These are phyloP conservation scores for Garcia nutans DNA, from an alignment of 345 rosid species.

Conservation along the genomic window DNA sequence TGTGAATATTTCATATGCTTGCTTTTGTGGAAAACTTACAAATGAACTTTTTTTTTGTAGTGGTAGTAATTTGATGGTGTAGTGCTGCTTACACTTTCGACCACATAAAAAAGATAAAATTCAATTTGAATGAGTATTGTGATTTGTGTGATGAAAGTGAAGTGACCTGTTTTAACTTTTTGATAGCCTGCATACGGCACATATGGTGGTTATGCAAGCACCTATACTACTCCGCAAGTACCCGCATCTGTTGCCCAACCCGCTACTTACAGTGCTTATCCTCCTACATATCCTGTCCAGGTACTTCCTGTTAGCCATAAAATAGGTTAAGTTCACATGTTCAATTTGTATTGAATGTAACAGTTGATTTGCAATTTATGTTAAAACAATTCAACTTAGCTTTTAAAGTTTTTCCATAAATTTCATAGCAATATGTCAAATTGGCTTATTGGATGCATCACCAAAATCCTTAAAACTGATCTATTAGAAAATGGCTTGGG, in stretches of 20 bases:
- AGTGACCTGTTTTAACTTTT: neutral
- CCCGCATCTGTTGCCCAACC: slow-evolving; percentile 68
- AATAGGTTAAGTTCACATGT: too few relatives aligned
- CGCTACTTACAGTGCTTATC: slow-evolving; percentile 75
- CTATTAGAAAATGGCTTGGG: too few relatives aligned
- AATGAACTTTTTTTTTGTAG: neutral
- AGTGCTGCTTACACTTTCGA: neutral
- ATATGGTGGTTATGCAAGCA: slow-evolving; percentile 66
- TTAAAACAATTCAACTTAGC: neutral
- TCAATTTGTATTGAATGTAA: too few relatives aligned
- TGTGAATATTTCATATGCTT: neutral
- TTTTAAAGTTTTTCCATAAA: neutral
- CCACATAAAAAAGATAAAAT: neutral
- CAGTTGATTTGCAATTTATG: too few relatives aligned
- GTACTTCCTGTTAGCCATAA: slow-evolving; percentile 26
- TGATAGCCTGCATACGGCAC: slow-evolving; percentile 71
- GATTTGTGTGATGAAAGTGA: neutral
- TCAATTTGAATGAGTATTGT: neutral
- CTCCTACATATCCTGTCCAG: slow-evolving; percentile 77
- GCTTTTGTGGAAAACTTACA: neutral
- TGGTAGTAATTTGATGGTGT: neutral
- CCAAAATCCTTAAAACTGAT: too few relatives aligned
- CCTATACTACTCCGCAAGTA: slow-evolving; percentile 62
- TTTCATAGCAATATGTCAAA: too few relatives aligned
- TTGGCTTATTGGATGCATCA: too few relatives aligned